Evolutionary conservation across 805 yeast genomes (phyloP).

Genomic region (Zygosaccharomyces lentus): DNA sequence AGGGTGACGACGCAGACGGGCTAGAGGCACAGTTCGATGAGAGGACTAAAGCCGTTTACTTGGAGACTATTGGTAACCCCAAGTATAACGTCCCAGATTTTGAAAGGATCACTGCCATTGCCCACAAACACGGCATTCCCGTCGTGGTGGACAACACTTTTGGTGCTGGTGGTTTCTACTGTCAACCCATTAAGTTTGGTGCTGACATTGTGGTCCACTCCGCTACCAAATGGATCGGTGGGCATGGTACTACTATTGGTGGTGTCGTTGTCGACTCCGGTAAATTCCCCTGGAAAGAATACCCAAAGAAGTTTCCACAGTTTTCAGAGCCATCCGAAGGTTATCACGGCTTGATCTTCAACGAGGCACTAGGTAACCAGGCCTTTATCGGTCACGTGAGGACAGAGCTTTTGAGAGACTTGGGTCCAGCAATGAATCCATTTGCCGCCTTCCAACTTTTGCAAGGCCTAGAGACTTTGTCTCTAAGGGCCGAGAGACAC

Average conservation of each 20-base stretch:
- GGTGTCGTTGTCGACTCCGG: constrained; percentile 91
- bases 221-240: constrained; percentile 97
- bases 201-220: constrained; percentile 91
- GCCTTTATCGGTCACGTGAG: constrained; percentile 80
- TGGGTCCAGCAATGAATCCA: constrained; percentile 87
- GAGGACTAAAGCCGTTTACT: constrained; percentile 82
- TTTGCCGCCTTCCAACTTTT: constrained; percentile 80
- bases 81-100: constrained; percentile 90
- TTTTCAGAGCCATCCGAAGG: constrained; percentile 88
- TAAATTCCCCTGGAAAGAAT: constrained; percentile 83
- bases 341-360: constrained; percentile 82
- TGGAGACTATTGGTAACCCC: constrained; percentile 92
- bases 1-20: constrained; percentile 71
- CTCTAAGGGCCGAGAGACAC: constrained; percentile 91
- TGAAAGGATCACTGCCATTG: constrained; percentile 65
- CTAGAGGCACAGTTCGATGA: constrained; percentile 72
- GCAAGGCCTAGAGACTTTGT: constrained; percentile 92
- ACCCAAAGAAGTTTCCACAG: constrained; percentile 87
- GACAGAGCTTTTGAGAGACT: constrained; percentile 82
- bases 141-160: constrained; percentile 94
- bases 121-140: constrained; percentile 84
- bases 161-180: constrained; percentile 91
- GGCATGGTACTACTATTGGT: constrained; percentile 92
- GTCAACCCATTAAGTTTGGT: constrained; percentile 81
- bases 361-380: constrained; percentile 73